phyloP scores from a whole-genome alignment of 2,329 filamentous ascomycete species.

The Pyricularia grisea region DNA sequence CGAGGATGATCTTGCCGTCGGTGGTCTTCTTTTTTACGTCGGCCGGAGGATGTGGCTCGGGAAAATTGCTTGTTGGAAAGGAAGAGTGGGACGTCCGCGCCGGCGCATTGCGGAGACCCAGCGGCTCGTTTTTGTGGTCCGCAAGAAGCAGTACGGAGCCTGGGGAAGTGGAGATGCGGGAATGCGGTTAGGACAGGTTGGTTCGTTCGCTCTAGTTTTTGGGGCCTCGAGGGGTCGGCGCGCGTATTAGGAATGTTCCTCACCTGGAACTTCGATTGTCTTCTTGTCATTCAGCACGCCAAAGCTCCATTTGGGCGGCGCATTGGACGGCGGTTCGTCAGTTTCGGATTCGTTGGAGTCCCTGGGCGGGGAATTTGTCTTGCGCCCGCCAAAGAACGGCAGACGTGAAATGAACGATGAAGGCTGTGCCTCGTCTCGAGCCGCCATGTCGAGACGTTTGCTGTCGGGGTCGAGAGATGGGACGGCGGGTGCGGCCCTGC shows the following conservation, averaged over 20 bases:
- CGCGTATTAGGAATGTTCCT: constrained; percentile 12
- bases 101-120: constrained; percentile 48
- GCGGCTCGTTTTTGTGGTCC: constrained; percentile 46
- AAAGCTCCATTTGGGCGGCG: constrained; percentile 45
- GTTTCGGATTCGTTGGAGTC: background rate
- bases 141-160: constrained; percentile 51
- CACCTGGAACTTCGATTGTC: constrained; percentile 84
- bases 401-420: background rate
- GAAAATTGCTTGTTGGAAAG: constrained; percentile 34
- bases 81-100: constrained; percentile 50
- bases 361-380: background rate
- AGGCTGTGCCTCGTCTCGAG: background rate
- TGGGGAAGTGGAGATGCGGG: constrained; percentile 16
- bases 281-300: constrained; percentile 75
- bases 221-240: background rate
- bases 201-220: background rate
- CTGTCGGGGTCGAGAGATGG: background rate
- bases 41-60: constrained; percentile 20
- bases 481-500: background rate
- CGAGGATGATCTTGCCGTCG: constrained; percentile 77
- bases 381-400: constrained; percentile 1
- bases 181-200: background rate
- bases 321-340: background rate
- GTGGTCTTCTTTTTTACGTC: constrained; percentile 56
- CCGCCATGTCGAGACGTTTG: background rate